Base-by-base conservation (phyloP, 495 filamentous ascomycete genomes). In the Wilcoxina mikolae region DNA sequence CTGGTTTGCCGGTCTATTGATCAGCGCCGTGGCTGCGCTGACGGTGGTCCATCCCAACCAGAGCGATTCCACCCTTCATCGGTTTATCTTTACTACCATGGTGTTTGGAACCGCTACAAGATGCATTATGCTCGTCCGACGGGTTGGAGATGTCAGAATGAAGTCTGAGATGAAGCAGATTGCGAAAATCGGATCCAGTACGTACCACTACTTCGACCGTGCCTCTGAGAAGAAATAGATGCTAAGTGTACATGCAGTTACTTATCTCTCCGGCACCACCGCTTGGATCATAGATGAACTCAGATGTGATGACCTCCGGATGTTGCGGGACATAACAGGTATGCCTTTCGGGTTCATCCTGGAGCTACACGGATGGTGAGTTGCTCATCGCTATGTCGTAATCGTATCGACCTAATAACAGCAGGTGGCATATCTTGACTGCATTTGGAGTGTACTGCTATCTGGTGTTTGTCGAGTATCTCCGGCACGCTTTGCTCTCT, bases 371-470 rank as follows among this genome's bases (percentile, higher is more conserved):
- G 43, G 43, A 46, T 46, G 43, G 43, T 39, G 20, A 18, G 35
- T 39, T 39, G 3, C 20, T 1, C 35, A 12, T 18, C 4, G 4
- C n/a, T 12, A 39, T 39, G 1, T 3, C 12, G 15, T 39, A 12
- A 5, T 1, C 12, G 1, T 39, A 1, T 2, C 24, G 15, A 17
- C 12, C 26, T 51, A 43, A 23, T 29, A 45, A 25, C 23, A n/a
- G 0, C 22, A 60, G 58, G 69, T 73, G 71, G 72, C 72, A 73
- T 62, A 59, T 73, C 12, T 64, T 67, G 15, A 73, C 71, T 4
- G 71, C 62, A 4, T 59, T 71, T 10, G 68, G 71, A 2, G 69
- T 69, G 10, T 61, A 61, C 42, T 61, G 57, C 22, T 61, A 56
- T 18, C 51, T 61, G 10, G 59, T 61, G n/a, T 61, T 61, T 48